Evolutionary conservation across 331 rosid species (phyloP), one percentile per base, ranked within the genome.

Genomic region (Phaseolus coccineus): DNA sequence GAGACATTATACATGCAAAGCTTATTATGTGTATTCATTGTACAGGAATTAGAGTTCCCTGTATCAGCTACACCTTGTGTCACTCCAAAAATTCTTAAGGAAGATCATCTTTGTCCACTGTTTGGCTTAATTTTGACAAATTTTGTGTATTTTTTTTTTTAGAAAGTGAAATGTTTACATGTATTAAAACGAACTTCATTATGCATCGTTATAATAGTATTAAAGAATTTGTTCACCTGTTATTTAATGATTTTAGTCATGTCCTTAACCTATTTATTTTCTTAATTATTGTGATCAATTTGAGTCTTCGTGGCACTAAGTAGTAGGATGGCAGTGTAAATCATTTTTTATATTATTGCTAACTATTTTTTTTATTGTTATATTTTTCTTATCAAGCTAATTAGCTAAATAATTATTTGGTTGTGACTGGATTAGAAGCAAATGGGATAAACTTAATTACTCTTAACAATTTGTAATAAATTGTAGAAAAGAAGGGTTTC

Each of bases 21-120:
- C 1, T 44, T 50, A 62, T 13, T 16, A 22, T 40, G 51, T 42
- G 22, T 69, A 22, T 81, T 27, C 22, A 25, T 53, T 74, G 76
- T 47, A n/a, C 86, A 82, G 89, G 86, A 70, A 56, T 74, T 85
- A 79, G 80, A 47, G 46, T 48, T 51, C 48, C 37, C 2, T 11
- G n/a, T 27, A 55, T 13, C 57, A 44, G 56, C 70, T 73, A 44
- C 73, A 39, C 66, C 69, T 56, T 39, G 52, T 69, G 80, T 37
- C 44, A 39, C 46, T 31, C 61, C 56, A n/a, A 66, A 56, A 31
- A 13, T 64, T 64, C 78, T 11, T 11, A 40, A 40, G 59, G 44
- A 74, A 51, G 58, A 7, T 82, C 79, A 73, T 85, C 69, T 55
- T 61, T 47, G n/a, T 67, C 65, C 19, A 37, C 8, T 80, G 14